Conservation (phyloP, 208 protist species). For the Phytomonas francai region DNA sequence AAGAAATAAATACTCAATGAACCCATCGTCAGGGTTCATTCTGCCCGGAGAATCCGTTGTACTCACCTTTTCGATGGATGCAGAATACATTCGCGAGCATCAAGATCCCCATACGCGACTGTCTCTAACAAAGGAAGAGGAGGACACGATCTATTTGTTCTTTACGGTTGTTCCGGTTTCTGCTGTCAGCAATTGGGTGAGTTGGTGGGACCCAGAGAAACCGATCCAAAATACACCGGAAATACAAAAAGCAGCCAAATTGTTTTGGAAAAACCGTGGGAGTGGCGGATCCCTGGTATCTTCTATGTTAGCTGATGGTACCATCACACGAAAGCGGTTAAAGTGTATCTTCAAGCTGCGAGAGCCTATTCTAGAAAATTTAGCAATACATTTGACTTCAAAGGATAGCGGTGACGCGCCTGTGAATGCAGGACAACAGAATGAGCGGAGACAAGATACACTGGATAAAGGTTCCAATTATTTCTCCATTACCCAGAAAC, state of each 20-base stretch:
- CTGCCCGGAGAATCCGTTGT: slow-evolving; percentile 35
- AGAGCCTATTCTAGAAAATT: not conserved
- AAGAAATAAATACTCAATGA: slow-evolving; percentile 59
- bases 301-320: not conserved
- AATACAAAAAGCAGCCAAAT: slow-evolving; percentile 24
- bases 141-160: slow-evolving; percentile 72
- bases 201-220: slow-evolving; percentile 9
- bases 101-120: slow-evolving; percentile 21
- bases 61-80: slow-evolving; percentile 58
- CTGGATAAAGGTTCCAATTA: not conserved
- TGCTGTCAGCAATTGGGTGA: slow-evolving; percentile 1
- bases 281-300: not conserved
- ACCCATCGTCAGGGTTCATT: slow-evolving; percentile 57
- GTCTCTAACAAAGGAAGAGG: slow-evolving; percentile 46
- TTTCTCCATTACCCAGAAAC: not conserved
- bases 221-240: not conserved
- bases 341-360: not conserved
- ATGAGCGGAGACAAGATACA: not conserved
- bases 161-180: slow-evolving; percentile 45
- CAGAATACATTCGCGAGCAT: slow-evolving; percentile 30
- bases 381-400: not conserved
- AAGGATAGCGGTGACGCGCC: not conserved
- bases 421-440: not conserved
- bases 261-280: slow-evolving; percentile 56
- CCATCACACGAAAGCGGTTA: not conserved